Evolutionary conservation across 1,284 basidiomycete species (phyloP).

Genomic region (Exobasidium cylindrosporum): DNA sequence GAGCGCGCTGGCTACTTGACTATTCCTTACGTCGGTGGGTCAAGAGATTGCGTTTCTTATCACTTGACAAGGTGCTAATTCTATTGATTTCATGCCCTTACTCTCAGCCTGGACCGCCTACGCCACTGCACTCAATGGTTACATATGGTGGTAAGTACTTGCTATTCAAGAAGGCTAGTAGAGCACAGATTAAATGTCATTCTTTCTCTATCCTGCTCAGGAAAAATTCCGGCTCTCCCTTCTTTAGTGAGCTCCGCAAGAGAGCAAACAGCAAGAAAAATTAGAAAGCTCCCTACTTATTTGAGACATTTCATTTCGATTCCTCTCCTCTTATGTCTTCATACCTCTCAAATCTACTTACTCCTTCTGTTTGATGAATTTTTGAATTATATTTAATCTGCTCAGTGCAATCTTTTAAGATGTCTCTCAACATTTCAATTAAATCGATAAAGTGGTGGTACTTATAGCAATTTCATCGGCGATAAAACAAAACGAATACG

Average conservation of each 20-base stretch:
- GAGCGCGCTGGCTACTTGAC: conserved; percentile 1
- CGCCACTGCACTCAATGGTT: conserved; percentile 10
- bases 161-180: too few species aligned
- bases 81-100: neutral
- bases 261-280: conserved; percentile 4
- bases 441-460: neutral
- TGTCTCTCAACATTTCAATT: neutral
- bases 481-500: too few species aligned
- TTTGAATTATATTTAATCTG: too few species aligned
- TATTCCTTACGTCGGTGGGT: conserved; percentile 6
- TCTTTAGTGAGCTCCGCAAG: conserved; percentile 1
- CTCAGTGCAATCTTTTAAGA: too few species aligned
- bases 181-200: too few species aligned
- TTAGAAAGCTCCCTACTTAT: too few species aligned
- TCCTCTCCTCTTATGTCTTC: too few species aligned
- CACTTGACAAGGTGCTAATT: neutral
- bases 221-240: conserved; percentile 5
- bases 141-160: conserved; percentile 12
- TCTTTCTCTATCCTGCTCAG: neutral
- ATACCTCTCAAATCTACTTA: too few species aligned
- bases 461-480: too few species aligned
- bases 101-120: conserved; percentile 9
- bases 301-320: too few species aligned
- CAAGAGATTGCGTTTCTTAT: neutral
- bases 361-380: too few species aligned